Percentiles rank a stretch among this genome's conserved stretches.
phyloP scores from a whole-genome alignment of 495 filamentous ascomycete genomes.

The Aspergillus cavernicola region DNA sequence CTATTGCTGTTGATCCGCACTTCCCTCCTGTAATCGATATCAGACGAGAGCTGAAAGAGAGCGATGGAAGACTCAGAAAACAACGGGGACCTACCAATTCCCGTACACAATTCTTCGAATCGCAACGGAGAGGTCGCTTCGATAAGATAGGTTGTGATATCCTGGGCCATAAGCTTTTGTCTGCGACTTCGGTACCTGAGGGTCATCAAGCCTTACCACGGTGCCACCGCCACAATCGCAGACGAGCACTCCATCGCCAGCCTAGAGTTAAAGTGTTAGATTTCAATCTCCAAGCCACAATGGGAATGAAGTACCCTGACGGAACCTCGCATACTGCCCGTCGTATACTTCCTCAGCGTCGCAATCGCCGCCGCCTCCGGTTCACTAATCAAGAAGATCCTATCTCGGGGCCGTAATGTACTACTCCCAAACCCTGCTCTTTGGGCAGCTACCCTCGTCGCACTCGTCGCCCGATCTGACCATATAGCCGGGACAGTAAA shows the following conservation, averaged over 20 bases:
- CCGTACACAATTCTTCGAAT: conserved; percentile 18
- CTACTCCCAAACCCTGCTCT: conserved; percentile 43
- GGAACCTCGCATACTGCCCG: neutral
- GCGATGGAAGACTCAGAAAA: too few relatives aligned
- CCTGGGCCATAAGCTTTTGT: conserved; percentile 5
- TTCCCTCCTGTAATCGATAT: conserved; percentile 37
- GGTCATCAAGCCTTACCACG: conserved; percentile 20
- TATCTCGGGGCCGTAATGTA: conserved; percentile 4
- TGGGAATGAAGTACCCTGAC: conserved; percentile 10
- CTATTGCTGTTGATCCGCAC: conserved; percentile 52
- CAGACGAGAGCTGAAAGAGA: too few relatives aligned
- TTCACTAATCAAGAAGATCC: conserved; percentile 50
- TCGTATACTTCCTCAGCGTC: neutral
- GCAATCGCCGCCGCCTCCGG: conserved; percentile 49
- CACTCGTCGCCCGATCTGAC: conserved; percentile 16
- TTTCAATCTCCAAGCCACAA: too few relatives aligned
- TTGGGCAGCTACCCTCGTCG: conserved; percentile 31
- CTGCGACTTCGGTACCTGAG: neutral
- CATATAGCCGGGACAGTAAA: conserved; percentile 24
- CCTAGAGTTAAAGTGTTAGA: neutral
- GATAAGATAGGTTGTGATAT: conserved; percentile 36
- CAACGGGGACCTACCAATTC: conserved; percentile 10
- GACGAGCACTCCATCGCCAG: conserved; percentile 18
- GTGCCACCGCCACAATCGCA: conserved; percentile 40
- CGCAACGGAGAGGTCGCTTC: conserved; percentile 16